Percentiles rank a stretch among this genome's conserved stretches.
Evolutionary conservation across 2,329 filamentous ascomycete genomes (phyloP).

Genomic region (Ascochyta fabae): DNA sequence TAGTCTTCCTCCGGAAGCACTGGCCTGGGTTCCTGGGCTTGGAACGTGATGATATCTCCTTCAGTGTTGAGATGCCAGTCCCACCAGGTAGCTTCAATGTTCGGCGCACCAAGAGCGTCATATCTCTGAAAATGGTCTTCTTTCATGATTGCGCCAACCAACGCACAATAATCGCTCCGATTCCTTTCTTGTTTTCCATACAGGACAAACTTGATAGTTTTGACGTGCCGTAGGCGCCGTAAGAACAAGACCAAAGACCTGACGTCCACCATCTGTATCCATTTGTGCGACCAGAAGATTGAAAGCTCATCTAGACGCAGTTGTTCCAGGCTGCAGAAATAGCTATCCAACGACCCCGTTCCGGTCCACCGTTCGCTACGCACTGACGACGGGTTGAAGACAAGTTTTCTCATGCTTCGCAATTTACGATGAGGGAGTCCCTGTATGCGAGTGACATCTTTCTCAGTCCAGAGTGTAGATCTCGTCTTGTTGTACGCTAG

Average conservation of each 20-base stretch:
- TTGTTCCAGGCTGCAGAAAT: slow-evolving; percentile 40
- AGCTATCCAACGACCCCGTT: slow-evolving; percentile 39
- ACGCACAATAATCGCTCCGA: slow-evolving; percentile 33
- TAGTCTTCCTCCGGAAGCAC: slow-evolving; percentile 48
- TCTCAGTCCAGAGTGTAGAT: slow-evolving; percentile 36
- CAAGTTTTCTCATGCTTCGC: slow-evolving; percentile 40
- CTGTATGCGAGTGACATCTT: not conserved
- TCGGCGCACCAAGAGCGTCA: slow-evolving; percentile 35
- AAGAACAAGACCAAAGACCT: slow-evolving; percentile 45
- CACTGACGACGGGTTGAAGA: slow-evolving; percentile 27
- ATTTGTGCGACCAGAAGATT: slow-evolving; percentile 27
- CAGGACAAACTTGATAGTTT: slow-evolving; percentile 43
- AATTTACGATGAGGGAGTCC: slow-evolving; percentile 10
- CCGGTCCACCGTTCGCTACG: slow-evolving; percentile 21
- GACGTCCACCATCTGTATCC: slow-evolving; percentile 30
- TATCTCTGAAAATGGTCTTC: slow-evolving; percentile 52
- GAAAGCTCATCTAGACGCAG: slow-evolving; percentile 40
- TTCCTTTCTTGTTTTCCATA: slow-evolving; percentile 17
- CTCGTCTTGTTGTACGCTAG: slow-evolving; percentile 45
- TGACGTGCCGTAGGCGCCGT: slow-evolving; percentile 43
- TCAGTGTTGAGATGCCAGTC: slow-evolving; percentile 43
- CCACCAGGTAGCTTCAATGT: slow-evolving; percentile 50
- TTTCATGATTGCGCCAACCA: slow-evolving; percentile 51
- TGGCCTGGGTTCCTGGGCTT: slow-evolving; percentile 34
- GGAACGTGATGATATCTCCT: slow-evolving; percentile 39